Percentiles rank a stretch among this genome's conserved stretches.
Conservation (phyloP, 78 protist genomes). For the Polysphondylium violaceum region DNA sequence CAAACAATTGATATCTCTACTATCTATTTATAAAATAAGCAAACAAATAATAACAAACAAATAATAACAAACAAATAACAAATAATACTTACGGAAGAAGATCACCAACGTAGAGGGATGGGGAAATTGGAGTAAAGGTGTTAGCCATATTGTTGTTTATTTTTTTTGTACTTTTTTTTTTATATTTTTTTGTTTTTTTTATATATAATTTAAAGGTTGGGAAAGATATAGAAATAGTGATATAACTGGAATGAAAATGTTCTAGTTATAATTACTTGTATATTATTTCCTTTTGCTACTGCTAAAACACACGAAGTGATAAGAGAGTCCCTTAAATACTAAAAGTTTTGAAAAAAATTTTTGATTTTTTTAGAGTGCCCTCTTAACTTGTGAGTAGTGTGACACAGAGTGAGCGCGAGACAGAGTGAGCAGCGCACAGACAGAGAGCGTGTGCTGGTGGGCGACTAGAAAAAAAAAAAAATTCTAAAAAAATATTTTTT, state of each 20-base stretch:
- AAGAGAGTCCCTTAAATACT: too few species aligned
- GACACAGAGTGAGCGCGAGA: too few species aligned
- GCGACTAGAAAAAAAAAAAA: too few species aligned
- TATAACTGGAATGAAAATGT: neutral
- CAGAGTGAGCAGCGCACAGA: too few species aligned
- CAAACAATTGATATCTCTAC: too few species aligned
- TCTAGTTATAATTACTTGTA: conserved; percentile 12
- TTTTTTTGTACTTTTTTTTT: conserved; percentile 7
- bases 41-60: conserved; percentile 6
- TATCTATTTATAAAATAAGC: too few species aligned
- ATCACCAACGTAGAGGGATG: conserved; percentile 86
- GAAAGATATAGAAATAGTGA: neutral
- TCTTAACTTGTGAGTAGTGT: too few species aligned
- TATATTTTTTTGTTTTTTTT: conserved; percentile 8
- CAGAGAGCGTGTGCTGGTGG: too few species aligned
- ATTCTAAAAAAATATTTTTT: too few species aligned
- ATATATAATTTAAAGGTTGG: neutral
- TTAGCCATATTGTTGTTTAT: conserved; percentile 23
- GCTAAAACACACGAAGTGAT: conserved; percentile 4
- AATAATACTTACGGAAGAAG: conserved; percentile 75
- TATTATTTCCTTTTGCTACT: neutral
- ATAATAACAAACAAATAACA: too few species aligned
- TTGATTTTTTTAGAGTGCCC: neutral
- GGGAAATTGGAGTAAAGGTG: conserved; percentile 23
- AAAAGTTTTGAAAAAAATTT: conserved; percentile 4